Percentiles rank a stretch among this genome's conserved stretches.
Conservation (phyloP, 225 moss, liverwort and hornwort species). For the Pleurozium schreberi region DNA sequence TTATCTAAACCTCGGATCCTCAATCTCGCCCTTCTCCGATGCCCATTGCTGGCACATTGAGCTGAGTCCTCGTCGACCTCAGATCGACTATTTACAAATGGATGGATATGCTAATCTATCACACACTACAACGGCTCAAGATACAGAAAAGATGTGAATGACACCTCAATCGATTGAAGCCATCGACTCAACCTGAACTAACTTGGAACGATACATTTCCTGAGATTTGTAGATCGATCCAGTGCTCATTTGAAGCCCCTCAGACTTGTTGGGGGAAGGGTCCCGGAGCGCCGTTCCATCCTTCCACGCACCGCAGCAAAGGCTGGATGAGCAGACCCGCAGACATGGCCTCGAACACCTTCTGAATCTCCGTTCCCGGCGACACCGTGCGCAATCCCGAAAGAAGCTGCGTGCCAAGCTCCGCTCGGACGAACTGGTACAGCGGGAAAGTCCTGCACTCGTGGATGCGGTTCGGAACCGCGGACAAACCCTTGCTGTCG, state of each 20-base stretch:
- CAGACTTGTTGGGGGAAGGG: background rate
- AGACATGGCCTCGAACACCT: background rate
- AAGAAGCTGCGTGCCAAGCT: background rate
- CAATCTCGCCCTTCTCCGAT: background rate
- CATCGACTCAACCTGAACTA: no score
- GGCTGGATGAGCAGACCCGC: background rate
- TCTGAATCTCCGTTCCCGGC: background rate
- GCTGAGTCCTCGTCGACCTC: background rate
- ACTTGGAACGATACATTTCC: no score
- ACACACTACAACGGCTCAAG: background rate
- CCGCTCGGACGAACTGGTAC: background rate
- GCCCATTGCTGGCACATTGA: background rate
- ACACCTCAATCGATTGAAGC: accelerated
- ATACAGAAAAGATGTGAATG: background rate
- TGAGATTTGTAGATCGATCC: background rate
- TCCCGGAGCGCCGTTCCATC: background rate
- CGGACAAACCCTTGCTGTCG: background rate
- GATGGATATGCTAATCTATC: no score
- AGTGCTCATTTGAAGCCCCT: background rate
- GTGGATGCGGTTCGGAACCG: background rate
- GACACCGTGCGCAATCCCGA: background rate
- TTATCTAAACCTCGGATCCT: background rate
- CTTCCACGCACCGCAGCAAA: background rate
- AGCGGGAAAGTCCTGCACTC: background rate
- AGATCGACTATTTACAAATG: background rate